These are phyloP conservation scores for Thermomyces lanuginosus DNA, from an alignment of 2,329 filamentous ascomycete genomes.

Conservation along the genomic window DNA sequence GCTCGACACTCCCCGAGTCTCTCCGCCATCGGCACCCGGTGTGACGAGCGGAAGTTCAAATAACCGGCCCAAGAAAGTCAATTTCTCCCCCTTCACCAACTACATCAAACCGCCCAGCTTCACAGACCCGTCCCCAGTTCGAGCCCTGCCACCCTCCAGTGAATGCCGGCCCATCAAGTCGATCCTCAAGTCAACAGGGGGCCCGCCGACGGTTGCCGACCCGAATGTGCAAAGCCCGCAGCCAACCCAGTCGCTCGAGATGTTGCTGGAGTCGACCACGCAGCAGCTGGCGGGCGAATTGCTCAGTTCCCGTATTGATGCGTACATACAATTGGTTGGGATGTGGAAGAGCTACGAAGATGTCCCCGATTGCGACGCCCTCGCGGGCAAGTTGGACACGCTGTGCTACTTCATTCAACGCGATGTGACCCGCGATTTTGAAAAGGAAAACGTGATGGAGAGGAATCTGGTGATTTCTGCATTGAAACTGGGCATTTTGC, in stretches of 20 bases:
- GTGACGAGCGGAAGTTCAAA: conserved; percentile 20
- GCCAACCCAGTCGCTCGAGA: conserved; percentile 45
- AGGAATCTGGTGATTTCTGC: conserved; percentile 60
- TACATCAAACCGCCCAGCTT: conserved; percentile 34
- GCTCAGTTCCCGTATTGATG: conserved; percentile 59
- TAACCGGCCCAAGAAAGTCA: conserved; percentile 41
- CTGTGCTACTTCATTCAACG: conserved; percentile 70
- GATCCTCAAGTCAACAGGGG: conserved; percentile 59
- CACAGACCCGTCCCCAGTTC: conserved; percentile 20
- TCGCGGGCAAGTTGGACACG: conserved; percentile 59
- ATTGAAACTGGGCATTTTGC: conserved; percentile 57
- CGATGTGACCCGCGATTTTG: conserved; percentile 52
- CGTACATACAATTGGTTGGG: conserved; percentile 64
- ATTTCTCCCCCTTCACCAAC: conserved; percentile 43
- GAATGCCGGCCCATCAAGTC: conserved; percentile 46
- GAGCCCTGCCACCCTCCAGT: conserved; percentile 32
- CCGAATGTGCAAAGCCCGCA: conserved; percentile 29
- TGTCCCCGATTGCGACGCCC: conserved; percentile 55
- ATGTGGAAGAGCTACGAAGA: conserved; percentile 69
- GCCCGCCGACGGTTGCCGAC: conserved; percentile 23
- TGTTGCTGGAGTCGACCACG: conserved; percentile 72
- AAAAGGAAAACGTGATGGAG: conserved; percentile 40
- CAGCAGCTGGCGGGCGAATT: conserved; percentile 65
- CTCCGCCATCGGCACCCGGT: conserved; percentile 25
- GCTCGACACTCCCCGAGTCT: conserved; percentile 26